Percentiles rank a stretch among this genome's conserved stretches.
These are phyloP conservation scores for Onygenales sp. DNA, from an alignment of 2,329 filamentous ascomycete species.

Conservation along the genomic window DNA sequence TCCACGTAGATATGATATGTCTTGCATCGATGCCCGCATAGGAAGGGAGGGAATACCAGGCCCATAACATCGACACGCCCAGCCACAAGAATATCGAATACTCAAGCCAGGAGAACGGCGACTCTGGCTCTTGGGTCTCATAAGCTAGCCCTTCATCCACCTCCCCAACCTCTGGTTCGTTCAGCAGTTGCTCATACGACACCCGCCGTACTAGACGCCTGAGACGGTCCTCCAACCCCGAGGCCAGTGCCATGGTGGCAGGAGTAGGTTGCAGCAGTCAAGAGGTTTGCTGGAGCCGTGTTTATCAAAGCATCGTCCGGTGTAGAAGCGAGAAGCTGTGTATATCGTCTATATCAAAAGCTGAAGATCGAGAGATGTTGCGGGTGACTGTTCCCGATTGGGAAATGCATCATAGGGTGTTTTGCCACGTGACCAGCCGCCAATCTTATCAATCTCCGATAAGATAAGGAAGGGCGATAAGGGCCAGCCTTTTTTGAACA, in stretches of 20 bases:
- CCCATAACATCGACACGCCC: slow-evolving; percentile 93
- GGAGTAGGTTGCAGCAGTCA: background rate
- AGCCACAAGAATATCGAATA: slow-evolving; percentile 78
- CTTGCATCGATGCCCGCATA: background rate
- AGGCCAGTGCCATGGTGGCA: slow-evolving; percentile 2
- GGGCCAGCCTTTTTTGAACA: no score
- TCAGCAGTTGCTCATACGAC: slow-evolving; percentile 21
- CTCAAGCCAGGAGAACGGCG: slow-evolving; percentile 68
- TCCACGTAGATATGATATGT: no score
- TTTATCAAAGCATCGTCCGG: background rate
- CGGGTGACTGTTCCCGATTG: no score
- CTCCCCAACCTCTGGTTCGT: slow-evolving; percentile 19
- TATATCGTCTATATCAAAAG: background rate
- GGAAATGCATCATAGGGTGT: no score
- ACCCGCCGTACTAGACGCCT: slow-evolving; percentile 22
- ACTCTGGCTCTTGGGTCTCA: background rate
- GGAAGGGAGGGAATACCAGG: slow-evolving; percentile 55
- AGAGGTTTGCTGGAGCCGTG: background rate
- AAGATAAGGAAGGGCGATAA: no score
- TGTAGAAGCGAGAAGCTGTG: background rate
- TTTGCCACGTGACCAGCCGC: no score
- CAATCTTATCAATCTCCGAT: no score
- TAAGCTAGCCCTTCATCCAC: slow-evolving; percentile 20
- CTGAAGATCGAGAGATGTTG: no score
- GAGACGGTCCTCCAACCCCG: slow-evolving; percentile 24